A percentile compares a stretch with the other conserved stretches of the same genome.
These are phyloP conservation scores for Larix kaempferi DNA, from an alignment of 75 land plant species.

Conservation along the genomic window DNA sequence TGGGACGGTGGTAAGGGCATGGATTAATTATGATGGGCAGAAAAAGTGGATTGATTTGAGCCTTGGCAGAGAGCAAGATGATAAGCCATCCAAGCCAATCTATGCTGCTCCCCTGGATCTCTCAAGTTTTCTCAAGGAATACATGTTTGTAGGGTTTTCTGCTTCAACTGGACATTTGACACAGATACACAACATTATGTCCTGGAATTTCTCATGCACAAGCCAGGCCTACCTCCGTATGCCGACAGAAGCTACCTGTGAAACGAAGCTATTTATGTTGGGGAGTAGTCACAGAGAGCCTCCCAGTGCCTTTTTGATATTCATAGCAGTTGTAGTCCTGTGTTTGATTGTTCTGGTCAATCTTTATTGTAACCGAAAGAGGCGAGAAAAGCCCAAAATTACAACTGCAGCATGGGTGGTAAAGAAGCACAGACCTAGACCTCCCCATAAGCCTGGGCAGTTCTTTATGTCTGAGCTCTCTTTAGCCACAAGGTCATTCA, in stretches of 20 bases:
- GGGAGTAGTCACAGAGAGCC: slow-evolving; percentile 8
- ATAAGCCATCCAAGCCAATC: slow-evolving; percentile 21
- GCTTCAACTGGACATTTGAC: slow-evolving; percentile 40
- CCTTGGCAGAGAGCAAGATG: slow-evolving; percentile 11
- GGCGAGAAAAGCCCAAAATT: neutral
- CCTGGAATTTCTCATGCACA: slow-evolving; percentile 50
- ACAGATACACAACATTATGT: slow-evolving; percentile 36
- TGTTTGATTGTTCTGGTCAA: slow-evolving; percentile 10
- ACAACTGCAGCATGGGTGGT: neutral
- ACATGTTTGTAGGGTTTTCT: slow-evolving; percentile 68
- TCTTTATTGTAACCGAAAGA: slow-evolving; percentile 14
- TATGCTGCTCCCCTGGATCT: slow-evolving; percentile 36
- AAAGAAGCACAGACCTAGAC: slow-evolving; percentile 23
- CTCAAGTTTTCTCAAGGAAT: slow-evolving; percentile 39
- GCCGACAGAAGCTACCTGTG: slow-evolving; percentile 24
- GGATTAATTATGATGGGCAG: slow-evolving; percentile 40
- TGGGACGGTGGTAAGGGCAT: slow-evolving; percentile 38
- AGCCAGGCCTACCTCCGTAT: slow-evolving; percentile 25
- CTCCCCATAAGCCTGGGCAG: slow-evolving; percentile 33
- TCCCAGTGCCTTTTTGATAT: slow-evolving; percentile 27
- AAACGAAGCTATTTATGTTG: slow-evolving; percentile 11
- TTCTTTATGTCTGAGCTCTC: slow-evolving; percentile 50
- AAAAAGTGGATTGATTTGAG: slow-evolving; percentile 27
- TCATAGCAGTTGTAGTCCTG: slow-evolving; percentile 19
- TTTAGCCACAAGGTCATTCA: slow-evolving; percentile 47